Percentiles rank a stretch among this genome's conserved stretches.
Conservation (phyloP, 768 basidiomycete species). For the Pulveroboletus sp. region DNA sequence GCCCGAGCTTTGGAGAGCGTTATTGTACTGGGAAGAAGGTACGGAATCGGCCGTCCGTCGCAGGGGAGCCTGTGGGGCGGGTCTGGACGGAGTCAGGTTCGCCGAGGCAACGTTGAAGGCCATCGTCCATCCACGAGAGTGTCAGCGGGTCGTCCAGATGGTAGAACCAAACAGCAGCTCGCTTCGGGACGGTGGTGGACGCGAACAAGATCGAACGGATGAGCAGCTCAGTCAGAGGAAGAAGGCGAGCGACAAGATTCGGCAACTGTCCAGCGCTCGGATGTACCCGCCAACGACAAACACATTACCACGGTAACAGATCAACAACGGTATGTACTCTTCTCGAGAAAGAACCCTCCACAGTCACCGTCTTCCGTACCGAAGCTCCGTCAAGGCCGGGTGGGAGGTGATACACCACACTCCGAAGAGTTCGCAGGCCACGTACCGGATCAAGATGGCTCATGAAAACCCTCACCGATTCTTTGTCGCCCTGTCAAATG, state of each 20-base stretch:
- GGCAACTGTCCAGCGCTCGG: constrained; percentile 22
- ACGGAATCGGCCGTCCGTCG: constrained; percentile 43
- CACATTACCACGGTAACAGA: constrained; percentile 31
- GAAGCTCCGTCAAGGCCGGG: neutral
- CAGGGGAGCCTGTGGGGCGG: constrained; percentile 68
- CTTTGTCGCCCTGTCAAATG: constrained; percentile 36
- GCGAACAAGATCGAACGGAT: too few relatives aligned
- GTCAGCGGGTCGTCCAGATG: neutral
- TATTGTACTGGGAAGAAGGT: constrained; percentile 29
- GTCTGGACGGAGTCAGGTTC: constrained; percentile 72
- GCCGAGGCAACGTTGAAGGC: constrained; percentile 48
- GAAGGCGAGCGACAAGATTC: neutral
- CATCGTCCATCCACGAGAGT: constrained; percentile 36
- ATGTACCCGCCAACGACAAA: constrained; percentile 25
- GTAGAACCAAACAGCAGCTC: neutral
- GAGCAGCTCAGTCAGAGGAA: too few relatives aligned
- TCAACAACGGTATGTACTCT: too few relatives aligned
- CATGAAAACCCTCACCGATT: constrained; percentile 35
- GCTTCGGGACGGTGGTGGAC: too few relatives aligned
- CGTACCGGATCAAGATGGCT: too few relatives aligned
- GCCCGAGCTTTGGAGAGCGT: constrained; percentile 48
- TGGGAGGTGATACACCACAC: neutral
- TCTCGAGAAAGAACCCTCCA: neutral
- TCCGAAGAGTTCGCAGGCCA: neutral
- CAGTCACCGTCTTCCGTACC: neutral